phyloP scores from a whole-genome alignment of 2,329 filamentous ascomycete genomes.

The Orbilia javanica region DNA sequence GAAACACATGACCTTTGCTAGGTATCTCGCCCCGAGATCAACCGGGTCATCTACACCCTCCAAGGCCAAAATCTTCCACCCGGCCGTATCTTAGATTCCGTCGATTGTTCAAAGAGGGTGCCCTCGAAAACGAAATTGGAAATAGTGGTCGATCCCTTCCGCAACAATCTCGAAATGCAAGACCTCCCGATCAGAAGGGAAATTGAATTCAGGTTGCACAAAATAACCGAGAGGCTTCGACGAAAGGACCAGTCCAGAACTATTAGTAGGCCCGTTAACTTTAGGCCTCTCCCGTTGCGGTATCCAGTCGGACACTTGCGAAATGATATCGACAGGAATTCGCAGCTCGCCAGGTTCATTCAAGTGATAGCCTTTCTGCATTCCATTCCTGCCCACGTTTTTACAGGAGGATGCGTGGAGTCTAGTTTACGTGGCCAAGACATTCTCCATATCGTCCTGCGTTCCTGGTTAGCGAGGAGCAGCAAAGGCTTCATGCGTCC shows the following conservation, averaged over 20 bases:
- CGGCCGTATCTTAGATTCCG: slow-evolving; percentile 12
- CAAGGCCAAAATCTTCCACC: slow-evolving; percentile 11
- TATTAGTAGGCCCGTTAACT: slow-evolving; percentile 1
- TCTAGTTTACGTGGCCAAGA: slow-evolving; percentile 55
- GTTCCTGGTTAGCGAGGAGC: slow-evolving; percentile 27
- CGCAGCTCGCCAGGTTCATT: slow-evolving; percentile 4
- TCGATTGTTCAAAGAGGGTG: slow-evolving; percentile 23
- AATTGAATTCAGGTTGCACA: slow-evolving; percentile 48
- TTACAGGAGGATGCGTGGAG: slow-evolving; percentile 36
- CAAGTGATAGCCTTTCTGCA: slow-evolving; percentile 32
- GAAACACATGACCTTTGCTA: slow-evolving; percentile 40
- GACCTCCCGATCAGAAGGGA: slow-evolving; percentile 28
- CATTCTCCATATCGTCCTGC: slow-evolving; percentile 32
- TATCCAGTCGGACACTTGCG: slow-evolving; percentile 4
- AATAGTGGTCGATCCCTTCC: slow-evolving; percentile 45
- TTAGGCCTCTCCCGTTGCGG: slow-evolving; percentile 40
- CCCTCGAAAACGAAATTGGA: slow-evolving; percentile 35
- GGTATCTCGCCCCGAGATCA: slow-evolving; percentile 28
- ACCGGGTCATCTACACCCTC: slow-evolving; percentile 11
- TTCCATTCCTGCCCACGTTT: slow-evolving; percentile 56
- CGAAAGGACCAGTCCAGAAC: slow-evolving; percentile 57
- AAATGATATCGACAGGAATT: slow-evolving; percentile 14
- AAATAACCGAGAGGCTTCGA: slow-evolving; percentile 40
- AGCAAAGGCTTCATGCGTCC: slow-evolving; percentile 18
- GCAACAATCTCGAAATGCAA: slow-evolving; percentile 14